Evolutionary conservation across 1,284 basidiomycete genomes (phyloP).

Genomic region (Ustilago nuda): DNA sequence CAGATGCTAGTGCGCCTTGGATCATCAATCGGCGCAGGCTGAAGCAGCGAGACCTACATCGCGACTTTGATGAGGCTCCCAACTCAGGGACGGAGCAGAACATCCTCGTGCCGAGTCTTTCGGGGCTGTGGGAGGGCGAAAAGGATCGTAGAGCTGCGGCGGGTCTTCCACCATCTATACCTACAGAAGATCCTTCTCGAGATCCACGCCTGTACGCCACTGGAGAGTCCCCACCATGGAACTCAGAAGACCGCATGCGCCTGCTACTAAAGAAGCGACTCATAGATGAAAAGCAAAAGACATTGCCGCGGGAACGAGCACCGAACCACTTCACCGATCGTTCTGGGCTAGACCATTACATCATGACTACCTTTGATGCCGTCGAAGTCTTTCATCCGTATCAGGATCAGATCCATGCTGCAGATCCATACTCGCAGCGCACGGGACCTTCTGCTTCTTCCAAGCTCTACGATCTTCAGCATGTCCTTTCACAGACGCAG

Average conservation of each 20-base stretch:
- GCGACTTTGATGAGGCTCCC: constrained; percentile 71
- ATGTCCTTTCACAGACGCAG: constrained; percentile 53
- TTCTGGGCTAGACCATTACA: constrained; percentile 74
- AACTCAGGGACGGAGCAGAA: constrained; percentile 69
- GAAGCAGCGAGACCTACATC: constrained; percentile 78
- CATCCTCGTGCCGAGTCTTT: constrained; percentile 86
- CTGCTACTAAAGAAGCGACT: constrained; percentile 63
- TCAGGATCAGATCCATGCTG: constrained; percentile 43
- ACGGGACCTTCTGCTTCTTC: constrained; percentile 42
- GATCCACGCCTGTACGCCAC: constrained; percentile 44
- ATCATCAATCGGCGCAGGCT: constrained; percentile 85
- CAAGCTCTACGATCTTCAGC: constrained; percentile 55
- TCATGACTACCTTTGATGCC: constrained; percentile 89
- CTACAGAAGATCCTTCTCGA: constrained; percentile 45
- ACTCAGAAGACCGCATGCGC: constrained; percentile 67
- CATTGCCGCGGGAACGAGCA: constrained; percentile 35
- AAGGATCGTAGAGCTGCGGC: constrained; percentile 74
- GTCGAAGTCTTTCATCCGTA: constrained; percentile 70
- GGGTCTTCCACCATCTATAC: constrained; percentile 54
- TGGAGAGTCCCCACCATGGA: constrained; percentile 59
- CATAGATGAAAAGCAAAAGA: constrained; percentile 71
- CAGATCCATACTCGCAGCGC: constrained; percentile 45
- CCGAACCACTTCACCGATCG: constrained; percentile 47
- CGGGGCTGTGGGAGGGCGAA: constrained; percentile 96
- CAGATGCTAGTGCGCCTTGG: constrained; percentile 83